Percentiles rank a stretch among this genome's conserved stretches.
Evolutionary conservation across 805 yeast species (phyloP).

Genomic region (Kuraishia hungarica): DNA sequence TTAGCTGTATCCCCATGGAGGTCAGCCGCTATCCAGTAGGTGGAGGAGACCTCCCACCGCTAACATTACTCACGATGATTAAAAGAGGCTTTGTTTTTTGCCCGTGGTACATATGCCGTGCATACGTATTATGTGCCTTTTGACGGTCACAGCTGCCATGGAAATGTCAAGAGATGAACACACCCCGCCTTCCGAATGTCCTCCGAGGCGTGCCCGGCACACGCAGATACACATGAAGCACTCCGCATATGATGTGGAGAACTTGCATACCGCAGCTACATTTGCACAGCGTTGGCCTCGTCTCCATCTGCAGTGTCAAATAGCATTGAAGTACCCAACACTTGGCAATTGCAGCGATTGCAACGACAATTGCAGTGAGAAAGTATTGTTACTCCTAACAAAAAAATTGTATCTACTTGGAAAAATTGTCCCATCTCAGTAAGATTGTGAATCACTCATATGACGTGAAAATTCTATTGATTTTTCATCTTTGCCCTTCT

Average conservation of each 20-base stretch:
- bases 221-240: background rate
- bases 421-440: too few species aligned
- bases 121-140: background rate
- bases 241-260: background rate
- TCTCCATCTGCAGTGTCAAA: too few species aligned
- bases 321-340: too few species aligned
- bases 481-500: background rate
- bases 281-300: too few species aligned
- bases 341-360: too few species aligned
- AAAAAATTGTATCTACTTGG: too few species aligned
- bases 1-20: background rate
- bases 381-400: too few species aligned
- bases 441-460: too few species aligned
- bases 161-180: background rate
- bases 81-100: background rate
- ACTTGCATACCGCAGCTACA: background rate
- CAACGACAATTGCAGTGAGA: too few species aligned
- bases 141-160: background rate
- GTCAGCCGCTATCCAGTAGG: background rate
- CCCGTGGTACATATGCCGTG: background rate
- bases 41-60: background rate
- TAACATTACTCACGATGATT: background rate
- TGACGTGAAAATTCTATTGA: background rate
- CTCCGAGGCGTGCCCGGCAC: background rate
- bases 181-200: background rate